Conservation (phyloP, 2,329 filamentous ascomycete genomes). For the Cercospora sp. region DNA sequence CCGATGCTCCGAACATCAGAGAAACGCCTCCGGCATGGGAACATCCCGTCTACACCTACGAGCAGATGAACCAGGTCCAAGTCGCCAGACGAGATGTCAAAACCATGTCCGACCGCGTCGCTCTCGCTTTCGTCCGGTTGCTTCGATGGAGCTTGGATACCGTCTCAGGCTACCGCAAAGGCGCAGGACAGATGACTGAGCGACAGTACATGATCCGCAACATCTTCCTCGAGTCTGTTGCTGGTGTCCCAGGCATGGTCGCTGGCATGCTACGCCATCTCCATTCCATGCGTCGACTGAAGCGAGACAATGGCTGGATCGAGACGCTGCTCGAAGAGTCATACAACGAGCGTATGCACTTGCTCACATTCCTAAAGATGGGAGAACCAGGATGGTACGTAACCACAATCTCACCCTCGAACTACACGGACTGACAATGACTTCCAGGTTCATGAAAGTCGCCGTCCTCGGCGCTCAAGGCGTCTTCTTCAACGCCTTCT, state of each 20-base stretch:
- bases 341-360: slow-evolving; percentile 70
- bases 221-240: slow-evolving; percentile 91
- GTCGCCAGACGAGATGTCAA: slow-evolving; percentile 75
- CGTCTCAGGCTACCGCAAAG: slow-evolving; percentile 69
- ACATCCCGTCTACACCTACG: slow-evolving; percentile 64
- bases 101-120: slow-evolving; percentile 73
- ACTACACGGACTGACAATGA: background rate
- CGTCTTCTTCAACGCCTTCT: slow-evolving; percentile 94
- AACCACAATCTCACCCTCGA: background rate
- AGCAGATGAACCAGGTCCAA: slow-evolving; percentile 72
- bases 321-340: slow-evolving; percentile 41
- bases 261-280: slow-evolving; percentile 91
- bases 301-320: slow-evolving; percentile 94
- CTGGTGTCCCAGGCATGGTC: slow-evolving; percentile 95
- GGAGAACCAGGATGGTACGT: slow-evolving; percentile 67
- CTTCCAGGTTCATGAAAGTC: slow-evolving; percentile 71
- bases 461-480: slow-evolving; percentile 92
- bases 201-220: slow-evolving; percentile 79
- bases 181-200: slow-evolving; percentile 69
- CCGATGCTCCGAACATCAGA: slow-evolving; percentile 47
- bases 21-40: slow-evolving; percentile 51
- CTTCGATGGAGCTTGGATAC: slow-evolving; percentile 79
- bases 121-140: slow-evolving; percentile 72
- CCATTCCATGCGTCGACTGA: slow-evolving; percentile 77
- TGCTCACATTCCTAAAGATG: slow-evolving; percentile 90